Evolutionary conservation across 2,329 filamentous ascomycete species (phyloP).

Genomic region (Colletotrichum siamense): DNA sequence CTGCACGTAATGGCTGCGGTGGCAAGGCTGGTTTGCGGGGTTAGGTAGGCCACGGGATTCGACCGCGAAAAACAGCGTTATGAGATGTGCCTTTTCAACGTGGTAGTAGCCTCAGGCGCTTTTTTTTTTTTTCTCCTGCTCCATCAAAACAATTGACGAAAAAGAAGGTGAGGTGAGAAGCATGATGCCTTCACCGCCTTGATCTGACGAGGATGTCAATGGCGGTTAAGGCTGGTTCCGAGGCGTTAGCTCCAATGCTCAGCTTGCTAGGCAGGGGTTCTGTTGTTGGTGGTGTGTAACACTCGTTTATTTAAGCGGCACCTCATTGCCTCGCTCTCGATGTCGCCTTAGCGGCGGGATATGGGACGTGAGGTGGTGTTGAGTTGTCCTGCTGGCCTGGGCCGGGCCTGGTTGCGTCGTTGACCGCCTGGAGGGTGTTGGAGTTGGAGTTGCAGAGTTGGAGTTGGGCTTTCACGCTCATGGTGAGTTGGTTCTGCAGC

Average conservation of each 20-base stretch:
- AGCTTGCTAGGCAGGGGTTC: not conserved
- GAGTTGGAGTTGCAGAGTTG: not conserved
- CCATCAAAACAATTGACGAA: not conserved
- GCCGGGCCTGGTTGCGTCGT: not conserved
- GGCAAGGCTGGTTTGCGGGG: not conserved
- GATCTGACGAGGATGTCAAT: not conserved
- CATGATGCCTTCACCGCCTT: constrained; percentile 6
- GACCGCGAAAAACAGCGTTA: not conserved
- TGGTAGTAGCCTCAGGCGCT: not conserved
- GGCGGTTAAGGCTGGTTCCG: not conserved
- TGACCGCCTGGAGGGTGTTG: not conserved
- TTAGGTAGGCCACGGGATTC: not conserved
- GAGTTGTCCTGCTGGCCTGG: not conserved
- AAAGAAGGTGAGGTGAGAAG: not conserved
- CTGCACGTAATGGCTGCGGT: constrained; percentile 13
- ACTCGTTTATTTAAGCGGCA: not conserved
- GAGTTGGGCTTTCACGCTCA: not conserved
- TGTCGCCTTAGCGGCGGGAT: not conserved
- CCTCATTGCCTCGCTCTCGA: not conserved
- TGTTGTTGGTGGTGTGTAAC: not conserved
- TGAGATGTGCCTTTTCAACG: not conserved
- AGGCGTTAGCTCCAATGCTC: not conserved
- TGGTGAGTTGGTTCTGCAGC: not conserved
- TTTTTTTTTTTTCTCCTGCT: not conserved
- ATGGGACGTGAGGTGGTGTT: not conserved